Evolutionary conservation across 306 rosid genomes (phyloP), one percentile per base, ranked within the genome.

Genomic region (Corylus avellana): DNA sequence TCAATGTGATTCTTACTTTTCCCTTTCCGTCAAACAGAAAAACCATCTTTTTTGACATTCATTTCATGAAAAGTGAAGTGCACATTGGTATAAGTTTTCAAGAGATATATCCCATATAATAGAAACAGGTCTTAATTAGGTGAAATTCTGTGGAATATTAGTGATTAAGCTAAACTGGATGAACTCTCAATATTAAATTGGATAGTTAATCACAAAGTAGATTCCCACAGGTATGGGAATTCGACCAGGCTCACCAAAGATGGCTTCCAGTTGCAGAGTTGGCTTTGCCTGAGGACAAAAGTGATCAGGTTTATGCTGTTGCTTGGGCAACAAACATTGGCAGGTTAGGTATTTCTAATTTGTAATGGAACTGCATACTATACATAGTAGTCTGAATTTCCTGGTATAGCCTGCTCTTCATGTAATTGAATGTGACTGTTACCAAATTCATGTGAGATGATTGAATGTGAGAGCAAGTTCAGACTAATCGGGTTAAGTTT

Each of bases 271-370:
- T 95, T 75, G 97, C 99, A 58, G 96, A 93, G 84, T 66, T 95
- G 90, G 92, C 89, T n/a, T 78, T 82, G 63, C 83, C 91, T 37
- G 92, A 73, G 68, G 91, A 93, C 68, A 91, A 80, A 80, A 87
- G 89, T 49, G 91, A 90, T 86, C 88, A 58, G 84, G 96, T 95
- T 72, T 84, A 90, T 86, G 87, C 89, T 17, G 96, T 88, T 62
- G 90, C 96, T 17, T 95, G 99, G 99, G 98, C 98, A 46, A 94
- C 97, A 75, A 93, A 95, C 78, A 89, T 90, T 89, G 99, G 99
- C 84, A 89, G 99, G 98, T 95, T 47, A 74, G 42, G 61, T 83
- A 20, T 71, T 49, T 69, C 79, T 73, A 80, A 70, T 44, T 49
- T 49, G n/a, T 70, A 46, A 70, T 80, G 1, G 13, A 17, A 44